phyloP scores from a whole-genome alignment of 176 grass and related monocot species.

The Aegilops longissima region DNA sequence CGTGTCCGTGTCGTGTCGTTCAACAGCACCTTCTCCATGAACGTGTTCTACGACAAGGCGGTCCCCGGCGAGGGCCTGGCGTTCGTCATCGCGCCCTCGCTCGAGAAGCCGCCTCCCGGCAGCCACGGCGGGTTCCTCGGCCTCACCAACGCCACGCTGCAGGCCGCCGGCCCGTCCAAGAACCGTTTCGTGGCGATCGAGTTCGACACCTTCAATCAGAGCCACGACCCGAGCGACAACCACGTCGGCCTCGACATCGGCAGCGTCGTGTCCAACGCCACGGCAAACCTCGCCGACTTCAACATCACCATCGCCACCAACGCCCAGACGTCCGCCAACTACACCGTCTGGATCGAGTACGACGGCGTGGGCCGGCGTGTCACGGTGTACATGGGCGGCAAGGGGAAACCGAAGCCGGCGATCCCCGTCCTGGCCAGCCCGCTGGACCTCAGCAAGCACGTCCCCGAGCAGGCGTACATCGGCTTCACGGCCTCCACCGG shows the following conservation, averaged over 20 bases:
- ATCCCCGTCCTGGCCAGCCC: slow-evolving; percentile 10
- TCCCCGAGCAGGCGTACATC: slow-evolving; percentile 35
- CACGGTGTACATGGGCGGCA: slow-evolving; percentile 16
- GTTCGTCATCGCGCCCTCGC: slow-evolving; percentile 40
- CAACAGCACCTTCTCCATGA: slow-evolving; percentile 59
- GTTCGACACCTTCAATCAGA: slow-evolving; percentile 59
- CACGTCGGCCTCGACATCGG: slow-evolving; percentile 72
- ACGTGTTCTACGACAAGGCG: slow-evolving; percentile 23
- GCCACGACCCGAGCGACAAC: slow-evolving; percentile 47
- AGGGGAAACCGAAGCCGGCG: not conserved
- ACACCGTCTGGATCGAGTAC: slow-evolving; percentile 65
- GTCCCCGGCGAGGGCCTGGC: slow-evolving; percentile 40
- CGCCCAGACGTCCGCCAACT: not conserved
- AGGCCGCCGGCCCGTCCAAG: not conserved
- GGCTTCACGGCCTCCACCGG: slow-evolving; percentile 68
- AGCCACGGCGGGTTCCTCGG: slow-evolving; percentile 53
- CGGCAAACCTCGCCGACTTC: slow-evolving; percentile 29
- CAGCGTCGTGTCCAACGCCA: slow-evolving; percentile 39
- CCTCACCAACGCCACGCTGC: slow-evolving; percentile 48
- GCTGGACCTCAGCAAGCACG: slow-evolving; percentile 50
- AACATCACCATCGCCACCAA: slow-evolving; percentile 38
- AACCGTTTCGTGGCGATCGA: slow-evolving; percentile 53
- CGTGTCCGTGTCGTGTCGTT: slow-evolving; percentile 43
- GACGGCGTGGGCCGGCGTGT: slow-evolving; percentile 34
- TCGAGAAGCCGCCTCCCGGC: slow-evolving; percentile 15